Base-by-base conservation (phyloP, 2,329 filamentous ascomycete genomes). In the Phialophora tarda region DNA sequence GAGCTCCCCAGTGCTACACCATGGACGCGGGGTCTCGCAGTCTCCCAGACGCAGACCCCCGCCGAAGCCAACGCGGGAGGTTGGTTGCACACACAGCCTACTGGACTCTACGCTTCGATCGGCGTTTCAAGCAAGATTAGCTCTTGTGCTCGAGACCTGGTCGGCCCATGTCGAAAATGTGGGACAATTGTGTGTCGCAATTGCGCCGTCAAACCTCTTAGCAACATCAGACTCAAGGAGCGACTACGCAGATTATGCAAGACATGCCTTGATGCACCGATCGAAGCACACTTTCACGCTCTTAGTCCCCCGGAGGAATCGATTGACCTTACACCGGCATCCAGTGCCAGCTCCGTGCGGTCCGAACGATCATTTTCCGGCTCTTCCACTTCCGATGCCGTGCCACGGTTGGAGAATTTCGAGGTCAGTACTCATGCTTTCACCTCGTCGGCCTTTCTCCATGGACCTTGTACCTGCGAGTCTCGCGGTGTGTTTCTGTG, bases 101-200 rank as follows among this genome's bases (percentile, higher is more conserved):
- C 48, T 8, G 62, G 64, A 2, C 55, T 66, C 50, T 68, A 66
- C 62, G 55, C 65, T 10, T 66, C 67, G 1, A 86, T 75, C 87
- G 84, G 84, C 84, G 82, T 74, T 86, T 87, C 72, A 85, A 88
- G 81, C 60, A 94, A 92, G 78, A 84, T 91, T 30, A 89, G 91
- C 4, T 84, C 85, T 72, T 98, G 94, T 76, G 94, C 94, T 24
- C 85, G 92, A 68, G 94, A 97, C 77, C 86, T 96, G 86, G 94
- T 98, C 4, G 86, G 84, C 50, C 89, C 90, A 72, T 97, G 94
- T 77, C 87, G 92, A 63, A 86, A 89, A 69, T 98, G 94, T 77
- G 86, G 85, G 47, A 87, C 81, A 30, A 84, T 93, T 28, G 88
- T 97, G 63, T 98, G 94, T 78, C 86, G 94, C 79, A 98, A 98